Evolutionary conservation across 1,284 basidiomycete genomes (phyloP).

Genomic region (Chalciporus sp.): DNA sequence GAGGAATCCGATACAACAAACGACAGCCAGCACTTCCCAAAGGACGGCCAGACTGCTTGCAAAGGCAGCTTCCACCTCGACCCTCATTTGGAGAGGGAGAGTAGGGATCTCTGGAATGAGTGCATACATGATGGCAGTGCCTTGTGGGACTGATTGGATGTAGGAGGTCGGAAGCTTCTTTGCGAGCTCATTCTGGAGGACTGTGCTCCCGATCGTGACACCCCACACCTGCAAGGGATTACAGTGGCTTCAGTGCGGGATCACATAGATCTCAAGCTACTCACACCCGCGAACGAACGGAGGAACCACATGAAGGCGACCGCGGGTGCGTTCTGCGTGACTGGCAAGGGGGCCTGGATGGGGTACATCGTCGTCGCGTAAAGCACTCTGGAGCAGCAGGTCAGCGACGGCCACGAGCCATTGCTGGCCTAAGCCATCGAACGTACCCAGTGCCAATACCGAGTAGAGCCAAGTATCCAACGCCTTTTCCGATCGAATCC

Average conservation of each 20-base stretch:
- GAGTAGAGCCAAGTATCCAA: conserved; percentile 4
- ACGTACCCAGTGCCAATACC: conserved; percentile 20
- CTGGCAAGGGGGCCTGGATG: conserved; percentile 34
- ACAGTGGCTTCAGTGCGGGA: conserved; percentile 8
- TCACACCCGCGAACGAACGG: conserved; percentile 28
- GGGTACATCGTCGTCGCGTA: conserved; percentile 28
- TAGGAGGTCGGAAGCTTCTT: conserved; percentile 28
- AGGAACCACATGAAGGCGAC: conserved; percentile 36
- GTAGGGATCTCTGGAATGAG: conserved; percentile 7
- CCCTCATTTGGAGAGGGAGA: conserved; percentile 1
- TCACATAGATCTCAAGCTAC: conserved; percentile 7
- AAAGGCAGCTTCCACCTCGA: conserved; percentile 8
- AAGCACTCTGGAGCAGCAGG: conserved; percentile 2
- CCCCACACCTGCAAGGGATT: conserved; percentile 33
- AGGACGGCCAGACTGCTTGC: conserved; percentile 9
- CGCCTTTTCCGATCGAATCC: not conserved
- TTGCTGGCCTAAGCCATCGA: not conserved
- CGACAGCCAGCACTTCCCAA: conserved; percentile 6
- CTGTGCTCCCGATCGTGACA: conserved; percentile 30
- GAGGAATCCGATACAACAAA: conserved; percentile 1
- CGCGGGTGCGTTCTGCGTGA: conserved; percentile 33
- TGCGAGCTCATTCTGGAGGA: conserved; percentile 36
- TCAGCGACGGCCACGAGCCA: not conserved
- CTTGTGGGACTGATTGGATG: conserved; percentile 7
- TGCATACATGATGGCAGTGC: conserved; percentile 9